Evolutionary conservation across 2,329 filamentous ascomycete species (phyloP).

Genomic region (Colletotrichum orbiculare): DNA sequence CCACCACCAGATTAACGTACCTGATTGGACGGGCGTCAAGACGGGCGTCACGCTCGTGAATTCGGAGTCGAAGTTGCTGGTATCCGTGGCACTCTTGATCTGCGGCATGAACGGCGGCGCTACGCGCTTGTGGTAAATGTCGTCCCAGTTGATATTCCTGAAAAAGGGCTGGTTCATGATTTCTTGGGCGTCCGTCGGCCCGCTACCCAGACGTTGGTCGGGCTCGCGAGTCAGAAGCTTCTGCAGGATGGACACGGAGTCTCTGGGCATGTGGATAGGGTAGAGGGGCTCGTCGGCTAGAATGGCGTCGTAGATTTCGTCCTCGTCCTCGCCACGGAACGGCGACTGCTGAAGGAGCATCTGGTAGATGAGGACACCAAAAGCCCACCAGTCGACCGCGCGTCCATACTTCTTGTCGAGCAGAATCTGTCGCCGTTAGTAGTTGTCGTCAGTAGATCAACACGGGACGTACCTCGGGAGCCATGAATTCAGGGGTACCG

Average conservation of each 20-base stretch:
- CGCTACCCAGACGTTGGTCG: slow-evolving; percentile 90
- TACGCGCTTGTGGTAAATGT: slow-evolving; percentile 95
- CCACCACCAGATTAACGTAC: slow-evolving; percentile 65
- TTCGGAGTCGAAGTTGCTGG: slow-evolving; percentile 99
- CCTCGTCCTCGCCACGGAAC: slow-evolving; percentile 98
- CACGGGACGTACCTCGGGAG: slow-evolving; percentile 78
- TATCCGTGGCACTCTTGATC: slow-evolving; percentile 93
- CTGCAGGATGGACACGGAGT: slow-evolving; percentile 96
- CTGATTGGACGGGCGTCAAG: slow-evolving; percentile 94
- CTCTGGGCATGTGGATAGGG: slow-evolving; percentile 97
- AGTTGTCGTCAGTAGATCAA: not conserved
- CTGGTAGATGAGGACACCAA: slow-evolving; percentile 98
- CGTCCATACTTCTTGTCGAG: slow-evolving; percentile 98
- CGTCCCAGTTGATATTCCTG: slow-evolving; percentile 97
- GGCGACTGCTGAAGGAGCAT: slow-evolving; percentile 99
- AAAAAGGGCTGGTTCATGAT: slow-evolving; percentile 99
- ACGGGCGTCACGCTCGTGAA: slow-evolving; percentile 99
- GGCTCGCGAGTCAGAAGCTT: slow-evolving; percentile 97
- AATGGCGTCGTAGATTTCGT: slow-evolving; percentile 99
- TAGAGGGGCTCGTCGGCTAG: slow-evolving; percentile 97
- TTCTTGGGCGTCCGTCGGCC: slow-evolving; percentile 96
- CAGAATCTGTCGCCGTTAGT: slow-evolving; percentile 72
- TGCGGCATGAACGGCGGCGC: slow-evolving; percentile 88
- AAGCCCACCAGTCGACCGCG: slow-evolving; percentile 99
- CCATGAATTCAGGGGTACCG: slow-evolving; percentile 99